Conservation (phyloP, 345 rosid species). For the Rhodomyrtus tomentosa region DNA sequence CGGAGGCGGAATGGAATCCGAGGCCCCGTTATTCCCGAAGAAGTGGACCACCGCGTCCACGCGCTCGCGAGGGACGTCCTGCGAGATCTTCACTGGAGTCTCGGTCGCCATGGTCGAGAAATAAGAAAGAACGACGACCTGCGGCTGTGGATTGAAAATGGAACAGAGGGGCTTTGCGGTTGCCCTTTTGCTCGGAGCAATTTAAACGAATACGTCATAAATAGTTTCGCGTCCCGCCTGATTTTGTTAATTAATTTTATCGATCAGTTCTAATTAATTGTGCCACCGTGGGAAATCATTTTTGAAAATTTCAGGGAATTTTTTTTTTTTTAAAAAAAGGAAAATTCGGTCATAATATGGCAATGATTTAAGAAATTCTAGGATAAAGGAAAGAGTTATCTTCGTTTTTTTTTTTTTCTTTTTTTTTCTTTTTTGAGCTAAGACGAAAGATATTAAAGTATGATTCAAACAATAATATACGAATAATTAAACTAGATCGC, state of each 20-base stretch:
- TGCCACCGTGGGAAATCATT: neutral
- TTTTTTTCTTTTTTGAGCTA: neutral
- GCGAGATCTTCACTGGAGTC: neutral
- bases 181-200: neutral
- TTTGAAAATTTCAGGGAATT: neutral
- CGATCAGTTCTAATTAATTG: neutral
- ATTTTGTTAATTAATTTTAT: neutral
- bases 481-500: neutral
- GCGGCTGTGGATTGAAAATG: neutral
- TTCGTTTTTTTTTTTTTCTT: neutral
- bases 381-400: neutral
- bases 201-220: neutral
- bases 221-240: neutral
- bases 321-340: too few relatives aligned
- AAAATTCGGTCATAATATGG: neutral
- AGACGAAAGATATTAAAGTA: neutral
- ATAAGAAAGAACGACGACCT: neutral
- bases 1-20: neutral
- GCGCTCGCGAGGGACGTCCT: neutral
- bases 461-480: neutral
- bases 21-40: neutral
- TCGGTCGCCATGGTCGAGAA: neutral
- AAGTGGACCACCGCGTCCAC: neutral
- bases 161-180: neutral
- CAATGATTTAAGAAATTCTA: neutral